phyloP scores from a whole-genome alignment of 2,329 filamentous ascomycete species.

The Cladosporium austrohemisphaericum region DNA sequence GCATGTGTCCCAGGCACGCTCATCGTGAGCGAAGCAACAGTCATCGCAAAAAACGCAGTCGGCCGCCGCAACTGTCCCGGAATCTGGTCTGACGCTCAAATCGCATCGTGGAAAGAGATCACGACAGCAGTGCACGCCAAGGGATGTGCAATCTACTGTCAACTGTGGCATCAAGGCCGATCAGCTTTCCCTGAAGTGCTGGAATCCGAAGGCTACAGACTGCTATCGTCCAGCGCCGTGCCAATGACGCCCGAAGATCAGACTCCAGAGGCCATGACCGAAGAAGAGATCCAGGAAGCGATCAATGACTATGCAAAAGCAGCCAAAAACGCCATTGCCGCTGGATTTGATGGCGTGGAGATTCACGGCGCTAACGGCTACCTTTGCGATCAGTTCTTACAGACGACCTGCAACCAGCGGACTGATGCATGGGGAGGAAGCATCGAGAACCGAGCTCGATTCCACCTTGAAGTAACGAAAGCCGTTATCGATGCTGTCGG shows the following conservation, averaged over 20 bases:
- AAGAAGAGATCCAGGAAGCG: conserved; percentile 43
- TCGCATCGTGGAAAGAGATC: conserved; percentile 49
- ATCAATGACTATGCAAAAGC: conserved; percentile 44
- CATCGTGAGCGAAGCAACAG: conserved; percentile 35
- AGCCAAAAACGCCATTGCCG: conserved; percentile 51
- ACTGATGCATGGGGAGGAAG: conserved; percentile 51
- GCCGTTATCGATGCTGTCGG: conserved; percentile 44
- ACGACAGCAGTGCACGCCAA: conserved; percentile 51
- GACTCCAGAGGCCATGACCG: conserved; percentile 33
- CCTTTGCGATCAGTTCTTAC: conserved; percentile 51
- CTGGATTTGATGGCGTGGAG: conserved; percentile 54
- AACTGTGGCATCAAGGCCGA: conserved; percentile 49
- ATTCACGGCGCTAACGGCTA: conserved; percentile 52
- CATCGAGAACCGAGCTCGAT: conserved; percentile 51
- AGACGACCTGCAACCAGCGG: conserved; percentile 48
- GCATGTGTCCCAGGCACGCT: conserved; percentile 31
- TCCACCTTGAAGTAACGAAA: conserved; percentile 54
- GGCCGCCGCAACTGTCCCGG: conserved; percentile 31
- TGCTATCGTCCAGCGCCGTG: conserved; percentile 33
- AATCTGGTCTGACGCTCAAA: conserved; percentile 38
- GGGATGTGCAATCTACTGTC: conserved; percentile 46
- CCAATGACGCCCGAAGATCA: conserved; percentile 22
- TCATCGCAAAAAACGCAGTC: conserved; percentile 29
- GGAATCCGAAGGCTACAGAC: conserved; percentile 21
- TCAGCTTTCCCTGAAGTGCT: conserved; percentile 37